Evolutionary conservation across 257 asterid species (phyloP), one percentile per base, ranked within the genome.

Genomic region (Solanum tacnaense): DNA sequence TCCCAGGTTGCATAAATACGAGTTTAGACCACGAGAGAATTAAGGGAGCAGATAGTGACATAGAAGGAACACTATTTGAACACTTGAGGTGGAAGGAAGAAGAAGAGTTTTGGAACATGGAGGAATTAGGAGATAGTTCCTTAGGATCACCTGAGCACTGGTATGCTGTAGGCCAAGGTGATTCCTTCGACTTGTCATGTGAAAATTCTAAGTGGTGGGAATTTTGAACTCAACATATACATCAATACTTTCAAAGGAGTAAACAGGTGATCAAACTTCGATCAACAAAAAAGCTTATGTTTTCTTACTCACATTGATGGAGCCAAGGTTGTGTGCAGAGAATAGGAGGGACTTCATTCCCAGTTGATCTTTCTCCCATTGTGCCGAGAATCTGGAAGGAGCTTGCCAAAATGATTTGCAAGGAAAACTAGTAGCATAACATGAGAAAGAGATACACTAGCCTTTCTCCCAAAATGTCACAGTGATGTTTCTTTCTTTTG

Each of bases 131-230:
- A 4, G 91, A 91, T 56, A 89, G 90, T 82, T 89, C 90, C 16
- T 81, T 89, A 49, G 85, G 88, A 20, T 90, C 92, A 25, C 91
- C 89, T 15, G 92, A 89, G 41, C 91, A 91, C 75, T 94, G 94
- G 94, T 82, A 92, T 44, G 90, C 39, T 16, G 27, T 92, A 32
- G 91, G 90, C 35, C 88, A 88, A 10, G 88, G 89, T 88, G 88
- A 86, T 86, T 73, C 91, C 5, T 89, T 91, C 23, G 84, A 91
- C 36, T 92, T 87, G 56, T 41, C 90, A 21, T 49, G 72, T 86
- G 88, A 32, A 35, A 78, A 86, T 62, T 82, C 58, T 41, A 60
- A 90, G 68, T 94, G 94, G 96, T 93, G 93, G 95, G 96, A 91
- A 81, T 90, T 94, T 88, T 92, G 93, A 89, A 87, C 92, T 85